These are phyloP conservation scores for Penicillium polonicum DNA, from an alignment of 2,329 filamentous ascomycete species.

Conservation along the genomic window DNA sequence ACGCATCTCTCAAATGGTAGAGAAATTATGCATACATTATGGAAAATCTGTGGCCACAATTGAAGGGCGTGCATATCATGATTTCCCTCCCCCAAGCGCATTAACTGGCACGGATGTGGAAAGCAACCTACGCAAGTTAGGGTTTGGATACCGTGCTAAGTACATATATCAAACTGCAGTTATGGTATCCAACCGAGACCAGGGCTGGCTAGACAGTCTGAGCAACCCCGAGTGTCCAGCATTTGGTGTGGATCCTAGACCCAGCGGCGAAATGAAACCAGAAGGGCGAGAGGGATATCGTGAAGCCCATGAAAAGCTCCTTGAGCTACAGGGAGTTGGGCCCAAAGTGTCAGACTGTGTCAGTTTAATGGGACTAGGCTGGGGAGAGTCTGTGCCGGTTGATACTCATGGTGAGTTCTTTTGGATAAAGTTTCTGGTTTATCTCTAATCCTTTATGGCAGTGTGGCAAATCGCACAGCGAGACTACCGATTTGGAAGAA, in stretches of 20 bases:
- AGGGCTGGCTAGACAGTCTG: constrained; percentile 73
- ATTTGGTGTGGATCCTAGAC: constrained; percentile 49
- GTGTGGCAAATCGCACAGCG: constrained; percentile 98
- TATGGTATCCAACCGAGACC: constrained; percentile 66
- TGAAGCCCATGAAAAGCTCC: constrained; percentile 74
- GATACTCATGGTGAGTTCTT: constrained; percentile 72
- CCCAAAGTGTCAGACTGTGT: constrained; percentile 98
- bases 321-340: constrained; percentile 81
- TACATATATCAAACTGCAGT: constrained; percentile 86
- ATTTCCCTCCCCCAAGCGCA: constrained; percentile 76
- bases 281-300: constrained; percentile 66
- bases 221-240: constrained; percentile 72
- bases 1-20: constrained; percentile 93
- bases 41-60: constrained; percentile 72
- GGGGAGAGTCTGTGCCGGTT: constrained; percentile 91
- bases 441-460: constrained; percentile 24
- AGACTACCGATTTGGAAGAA: constrained; percentile 88
- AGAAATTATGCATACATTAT: constrained; percentile 86
- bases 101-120: constrained; percentile 77
- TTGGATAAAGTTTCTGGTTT: neutral
- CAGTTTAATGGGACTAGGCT: constrained; percentile 91
- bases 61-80: constrained; percentile 72
- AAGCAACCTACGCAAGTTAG: constrained; percentile 72
- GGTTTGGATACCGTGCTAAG: constrained; percentile 91
- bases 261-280: constrained; percentile 51